A percentile compares a stretch with the other conserved stretches of the same genome.
Evolutionary conservation across 2,329 filamentous ascomycete genomes (phyloP).

Genomic region (Zasmidium cellare): DNA sequence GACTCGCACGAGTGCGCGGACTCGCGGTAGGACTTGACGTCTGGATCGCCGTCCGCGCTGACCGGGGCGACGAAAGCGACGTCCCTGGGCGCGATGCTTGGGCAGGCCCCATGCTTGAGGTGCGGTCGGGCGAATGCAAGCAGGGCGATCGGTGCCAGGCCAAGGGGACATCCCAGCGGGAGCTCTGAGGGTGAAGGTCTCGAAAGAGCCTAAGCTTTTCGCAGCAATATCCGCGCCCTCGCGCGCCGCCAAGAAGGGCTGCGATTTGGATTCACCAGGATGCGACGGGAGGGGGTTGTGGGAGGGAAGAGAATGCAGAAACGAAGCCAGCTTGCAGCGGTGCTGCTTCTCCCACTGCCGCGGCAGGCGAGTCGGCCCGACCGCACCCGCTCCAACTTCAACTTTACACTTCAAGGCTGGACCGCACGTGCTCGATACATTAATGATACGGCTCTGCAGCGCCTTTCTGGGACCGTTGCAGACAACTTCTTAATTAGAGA

Average conservation of each 20-base stretch:
- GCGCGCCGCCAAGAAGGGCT: not conserved
- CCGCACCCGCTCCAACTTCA: too few relatives aligned
- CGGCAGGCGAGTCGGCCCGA: not conserved
- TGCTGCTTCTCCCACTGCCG: too few relatives aligned
- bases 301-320: not conserved
- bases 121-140: not conserved
- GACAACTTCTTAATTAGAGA: not conserved
- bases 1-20: not conserved
- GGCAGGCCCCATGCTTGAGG: not conserved
- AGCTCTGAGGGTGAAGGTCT: not conserved
- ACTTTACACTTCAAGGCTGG: not conserved
- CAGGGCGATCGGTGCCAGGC: not conserved
- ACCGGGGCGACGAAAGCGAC: not conserved
- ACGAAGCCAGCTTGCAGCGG: not conserved
- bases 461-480: not conserved
- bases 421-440: too few relatives aligned
- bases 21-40: not conserved
- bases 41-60: not conserved
- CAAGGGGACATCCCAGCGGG: not conserved
- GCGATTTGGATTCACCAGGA: not conserved
- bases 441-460: not conserved
- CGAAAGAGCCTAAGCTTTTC: not conserved
- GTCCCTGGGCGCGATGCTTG: not conserved
- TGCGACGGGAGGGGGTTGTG: not conserved
- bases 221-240: not conserved